Evolutionary conservation across 192 early-diverging fungal genomes (phyloP), one percentile per base, ranked within the genome.

Genomic region (Chytriomyces sp.): DNA sequence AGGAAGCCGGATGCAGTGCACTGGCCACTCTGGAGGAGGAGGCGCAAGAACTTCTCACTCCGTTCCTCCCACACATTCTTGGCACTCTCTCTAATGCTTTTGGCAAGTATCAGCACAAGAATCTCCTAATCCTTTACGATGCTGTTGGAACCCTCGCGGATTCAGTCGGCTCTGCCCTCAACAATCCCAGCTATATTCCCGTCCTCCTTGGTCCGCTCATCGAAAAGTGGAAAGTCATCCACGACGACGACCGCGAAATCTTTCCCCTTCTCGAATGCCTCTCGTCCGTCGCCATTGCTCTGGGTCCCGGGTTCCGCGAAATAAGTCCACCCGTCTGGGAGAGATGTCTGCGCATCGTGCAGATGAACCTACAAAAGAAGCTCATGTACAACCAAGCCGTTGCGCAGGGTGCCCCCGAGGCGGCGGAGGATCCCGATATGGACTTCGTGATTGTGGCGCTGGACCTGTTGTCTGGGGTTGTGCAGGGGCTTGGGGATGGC

Each of bases 121-220:
- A 99, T 77, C 79, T 96, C 67, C 80, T 98, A 39, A 93, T 97
- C 64, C 84, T 99, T 54, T 99, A 98, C 78, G 96, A 99, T 70
- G 96, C 94, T 1, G 88, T 99, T 14, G 96, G 95, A 39, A 99
- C 96, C n/a, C 85, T 99, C 41, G 96, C 96, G 17, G 96, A 98
- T 71, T 86, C 91, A 10, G 95, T 98, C 17, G 93, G 92, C 0
- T 63, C 77, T 22, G 91, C 89, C 57, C 89, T 99, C 40, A 92
- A 90, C 81, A 88, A 89, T 59, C 91, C 88, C 58, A 78, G 90
- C 52, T 94, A 87, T 71, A 91, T 96, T 40, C 84, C 95, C 40
- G 67, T 92, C 25, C 81, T 98, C 69, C 93, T 99, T 91, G 88
- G 89, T 3, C 91, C 93, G 30, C 85, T 99, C 57, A 81, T 94